Base-by-base conservation (phyloP, 371 early-diverging fungal genomes). In the Mortierella polycephala region DNA sequence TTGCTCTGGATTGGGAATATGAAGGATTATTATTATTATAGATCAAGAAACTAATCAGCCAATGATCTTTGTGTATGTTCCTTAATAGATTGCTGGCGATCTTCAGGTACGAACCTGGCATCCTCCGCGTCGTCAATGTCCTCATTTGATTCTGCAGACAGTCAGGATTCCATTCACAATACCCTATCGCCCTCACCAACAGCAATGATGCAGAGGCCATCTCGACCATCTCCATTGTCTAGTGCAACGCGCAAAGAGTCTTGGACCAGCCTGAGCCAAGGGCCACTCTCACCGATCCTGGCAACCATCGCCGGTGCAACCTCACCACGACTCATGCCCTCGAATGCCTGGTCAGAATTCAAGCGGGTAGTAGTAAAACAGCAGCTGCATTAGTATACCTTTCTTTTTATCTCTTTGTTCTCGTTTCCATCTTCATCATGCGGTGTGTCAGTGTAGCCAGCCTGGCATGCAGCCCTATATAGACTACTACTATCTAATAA, bases 321-420 rank as follows among this genome's bases (percentile, higher is more conserved):
- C 0, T 76, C 77, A 0, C 77, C 77, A 7, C 64, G 75, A 13
- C 64, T 76, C 39, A 62, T 56, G 5, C 77, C 77, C 12, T 71
- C 77, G 30, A 76, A 71, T 71, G 77, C 77, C 5, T 76, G 77
- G 77, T 67, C 71, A 2, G 77, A 76, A 40, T 76, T 76, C 58
- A 76, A 76, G 68, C 64, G 77, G 14, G 77, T 71, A 2, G 65
- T 76, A 4, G 77, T 71, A 12, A 76, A 76, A 50, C 76, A 75
- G 49, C 47, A 69, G 14, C 40, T 61, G 23, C 66, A 68, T 30
- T 50, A 60, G 11, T 50, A 30, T 4, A 30, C 30, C 5, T 59
- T 46, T 59, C 1, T 21, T 46, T 60, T 23, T 60, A 8, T 18
- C 21, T 60, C 21, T 60, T 21, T 23, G 23, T 62, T 20, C 53